Evolutionary conservation across 345 rosid genomes (phyloP).

Genomic region (Gossypium australe): DNA sequence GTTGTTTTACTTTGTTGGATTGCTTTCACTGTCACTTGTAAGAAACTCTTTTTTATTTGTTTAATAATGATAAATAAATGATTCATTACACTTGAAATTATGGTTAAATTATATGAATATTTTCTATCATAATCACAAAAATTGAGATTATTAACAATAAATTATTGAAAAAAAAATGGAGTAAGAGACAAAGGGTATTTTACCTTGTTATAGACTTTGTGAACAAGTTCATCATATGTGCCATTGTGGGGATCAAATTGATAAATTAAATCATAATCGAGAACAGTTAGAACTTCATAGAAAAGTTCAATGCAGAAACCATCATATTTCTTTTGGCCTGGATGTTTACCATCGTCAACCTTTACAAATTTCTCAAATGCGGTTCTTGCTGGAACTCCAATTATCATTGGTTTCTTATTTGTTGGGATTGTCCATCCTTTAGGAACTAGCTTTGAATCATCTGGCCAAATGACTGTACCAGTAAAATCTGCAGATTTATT

Average conservation of each 20-base stretch:
- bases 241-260: slow-evolving; percentile 24
- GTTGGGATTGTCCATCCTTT: slow-evolving; percentile 42
- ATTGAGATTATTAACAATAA: background rate
- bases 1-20: too few relatives aligned
- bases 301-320: slow-evolving; percentile 60
- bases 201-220: slow-evolving; percentile 43
- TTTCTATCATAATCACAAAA: background rate
- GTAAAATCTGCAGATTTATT: background rate
- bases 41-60: too few relatives aligned
- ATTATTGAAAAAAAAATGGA: background rate
- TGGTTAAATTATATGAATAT: background rate
- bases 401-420: slow-evolving; percentile 21
- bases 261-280: slow-evolving; percentile 24
- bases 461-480: slow-evolving; percentile 37
- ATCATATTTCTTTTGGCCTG: slow-evolving; percentile 9
- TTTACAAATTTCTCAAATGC: slow-evolving; percentile 40
- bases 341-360: slow-evolving; percentile 11
- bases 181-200: background rate
- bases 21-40: too few relatives aligned
- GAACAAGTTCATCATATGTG: slow-evolving; percentile 36
- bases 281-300: background rate
- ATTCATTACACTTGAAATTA: background rate
- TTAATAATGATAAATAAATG: background rate
- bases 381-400: slow-evolving; percentile 41
- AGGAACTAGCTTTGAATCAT: slow-evolving; percentile 17